phyloP scores from a whole-genome alignment of 1,139 yeast species.

The Entelexis paramagnoliae region DNA sequence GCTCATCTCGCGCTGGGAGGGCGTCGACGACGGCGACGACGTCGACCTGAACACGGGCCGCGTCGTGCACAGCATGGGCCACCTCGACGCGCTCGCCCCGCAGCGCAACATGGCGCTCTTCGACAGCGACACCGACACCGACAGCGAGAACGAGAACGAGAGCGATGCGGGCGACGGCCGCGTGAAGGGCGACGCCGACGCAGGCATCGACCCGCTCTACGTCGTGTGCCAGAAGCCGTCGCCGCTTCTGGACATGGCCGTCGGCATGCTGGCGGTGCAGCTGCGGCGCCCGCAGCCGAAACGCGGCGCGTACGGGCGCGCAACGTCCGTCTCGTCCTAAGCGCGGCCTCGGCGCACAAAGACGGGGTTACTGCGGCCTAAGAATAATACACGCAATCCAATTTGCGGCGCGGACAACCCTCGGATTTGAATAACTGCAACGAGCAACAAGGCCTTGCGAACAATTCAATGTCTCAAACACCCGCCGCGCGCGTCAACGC shows the following conservation, averaged over 20 bases:
- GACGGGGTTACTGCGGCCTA: no score
- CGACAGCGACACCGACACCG: slow-evolving; percentile 10
- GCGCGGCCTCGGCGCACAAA: no score
- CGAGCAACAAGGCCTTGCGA: no score
- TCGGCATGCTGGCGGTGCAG: background rate
- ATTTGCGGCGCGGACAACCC: no score
- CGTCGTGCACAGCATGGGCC: slow-evolving; percentile 16
- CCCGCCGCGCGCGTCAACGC: no score
- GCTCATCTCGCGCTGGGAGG: slow-evolving; percentile 14
- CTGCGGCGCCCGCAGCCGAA: background rate
- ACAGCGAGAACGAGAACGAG: slow-evolving; percentile 3
- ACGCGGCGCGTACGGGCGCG: no score
- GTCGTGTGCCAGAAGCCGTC: slow-evolving; percentile 15
- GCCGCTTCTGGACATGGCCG: slow-evolving; percentile 1
- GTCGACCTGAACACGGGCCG: slow-evolving; percentile 19
- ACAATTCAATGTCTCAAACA: no score
- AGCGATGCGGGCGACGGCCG: background rate
- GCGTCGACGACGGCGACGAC: slow-evolving; percentile 21
- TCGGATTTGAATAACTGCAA: no score
- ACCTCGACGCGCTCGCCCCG: slow-evolving; percentile 18
- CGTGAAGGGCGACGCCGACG: background rate
- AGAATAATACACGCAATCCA: no score
- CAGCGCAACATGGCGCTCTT: slow-evolving; percentile 7
- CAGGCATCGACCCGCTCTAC: slow-evolving; percentile 6
- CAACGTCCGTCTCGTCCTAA: no score